phyloP scores from a whole-genome alignment of 2,329 filamentous ascomycete species.

The Basipetospora chlamydospora region DNA sequence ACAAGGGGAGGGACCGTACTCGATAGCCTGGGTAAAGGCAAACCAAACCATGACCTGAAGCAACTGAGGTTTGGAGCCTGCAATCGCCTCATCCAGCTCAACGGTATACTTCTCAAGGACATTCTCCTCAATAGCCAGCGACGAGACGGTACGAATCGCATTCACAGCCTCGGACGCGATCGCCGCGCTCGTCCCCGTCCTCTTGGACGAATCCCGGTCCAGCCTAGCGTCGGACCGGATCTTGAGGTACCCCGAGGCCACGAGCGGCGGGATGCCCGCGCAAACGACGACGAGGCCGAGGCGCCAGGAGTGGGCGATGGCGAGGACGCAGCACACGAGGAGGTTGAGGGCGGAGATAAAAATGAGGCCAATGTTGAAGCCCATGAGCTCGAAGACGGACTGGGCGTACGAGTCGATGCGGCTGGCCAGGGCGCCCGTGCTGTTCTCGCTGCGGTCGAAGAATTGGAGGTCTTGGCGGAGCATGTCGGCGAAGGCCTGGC shows the following conservation, averaged over 20 bases:
- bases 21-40: constrained; percentile 24
- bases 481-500: constrained; percentile 32
- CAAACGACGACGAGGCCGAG: constrained; percentile 32
- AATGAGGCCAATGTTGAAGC: constrained; percentile 31
- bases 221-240: constrained; percentile 33
- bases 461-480: constrained; percentile 39
- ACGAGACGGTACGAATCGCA: constrained; percentile 33
- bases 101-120: constrained; percentile 21
- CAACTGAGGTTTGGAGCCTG: constrained; percentile 15
- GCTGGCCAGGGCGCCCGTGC: constrained; percentile 22
- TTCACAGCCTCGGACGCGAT: constrained; percentile 34
- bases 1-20: no score
- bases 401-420: constrained; percentile 16
- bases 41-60: constrained; percentile 26
- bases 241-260: constrained; percentile 29
- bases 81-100: constrained; percentile 17
- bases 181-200: constrained; percentile 31
- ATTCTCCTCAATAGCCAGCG: constrained; percentile 29
- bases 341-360: constrained; percentile 31
- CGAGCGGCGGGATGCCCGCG: constrained; percentile 28
- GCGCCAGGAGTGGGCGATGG: constrained; percentile 32
- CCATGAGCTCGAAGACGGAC: constrained; percentile 29
- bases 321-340: constrained; percentile 27
- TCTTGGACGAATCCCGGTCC: constrained; percentile 25
- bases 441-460: constrained; percentile 23